Evolutionary conservation across 306 rosid species (phyloP), one percentile per base, ranked within the genome.

Genomic region (Carpinus viminea): DNA sequence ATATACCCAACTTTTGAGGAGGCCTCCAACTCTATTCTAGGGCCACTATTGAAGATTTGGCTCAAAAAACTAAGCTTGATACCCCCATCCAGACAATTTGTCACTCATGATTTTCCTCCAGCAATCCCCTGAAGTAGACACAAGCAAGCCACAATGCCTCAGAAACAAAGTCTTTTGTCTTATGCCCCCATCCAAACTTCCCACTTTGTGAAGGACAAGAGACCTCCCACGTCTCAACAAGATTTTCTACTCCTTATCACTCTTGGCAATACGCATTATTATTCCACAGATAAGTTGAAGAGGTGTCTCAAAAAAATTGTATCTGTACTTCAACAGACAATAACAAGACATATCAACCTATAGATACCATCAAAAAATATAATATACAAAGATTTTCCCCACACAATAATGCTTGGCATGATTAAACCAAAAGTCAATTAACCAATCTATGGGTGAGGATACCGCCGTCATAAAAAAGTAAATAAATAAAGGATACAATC

Each of bases 401-500:
- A 2, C n/a, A 48, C 60, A 36, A 8, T 46, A 71, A 75, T 74
- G 0, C 7, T 9, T 50, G 48, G 21, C 45, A 46, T 5, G 34
- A 59, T 69, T 2, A 57, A 50, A 53, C 50, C 1, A 31, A 11
- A 24, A 11, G n/a, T 51, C 11, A 15, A 36, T 64, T 10, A 4
- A 64, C 24, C 8, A 61, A 28, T 17, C 68, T 6, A 61, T 12
- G n/a, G 38, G 45, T 13, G 38, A 34, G 6, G 20, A 64, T 16
- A 3, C 47, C 6, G 16, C 51, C 47, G 11, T 38, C 72, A 38
- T 20, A 12, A 41, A 70, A 21, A 21, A 11, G 54, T 20, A 52
- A 72, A 52, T 53, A 41, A 31, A 54, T n/a, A 56, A 81, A 86
- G 95, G 98, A 95, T 92, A 92, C 98, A 95, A 81, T 92, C 83